Evolutionary conservation across 352 stramenopile species (phyloP), one percentile per base, ranked within the genome.

Genomic region (Peronospora destructor): DNA sequence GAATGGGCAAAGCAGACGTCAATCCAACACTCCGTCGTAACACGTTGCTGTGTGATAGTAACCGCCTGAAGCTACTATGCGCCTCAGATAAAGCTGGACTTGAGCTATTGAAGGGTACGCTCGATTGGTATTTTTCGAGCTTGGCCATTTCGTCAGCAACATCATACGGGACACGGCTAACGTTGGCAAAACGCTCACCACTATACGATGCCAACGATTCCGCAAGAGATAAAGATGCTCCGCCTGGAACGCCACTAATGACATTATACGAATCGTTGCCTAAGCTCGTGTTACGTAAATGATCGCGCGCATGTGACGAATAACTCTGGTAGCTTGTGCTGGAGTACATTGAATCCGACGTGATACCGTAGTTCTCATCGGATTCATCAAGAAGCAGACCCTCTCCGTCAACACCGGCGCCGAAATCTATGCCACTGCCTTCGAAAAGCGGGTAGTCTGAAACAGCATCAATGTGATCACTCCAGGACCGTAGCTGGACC

Each of bases 361-460:
- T 61, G 41, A 67, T 10, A 34, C 66, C 76, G 35, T 86, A 70
- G 21, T 76, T 64, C 6, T 71, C 61, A 14, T 80, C 61, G 7
- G 70, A 73, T 40, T 77, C 68, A 26, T 74, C 60, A 8, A 67
- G 45, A 26, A 72, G 36, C 12, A 73, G 33, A 11, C 56, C 50
- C 13, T 66, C 66, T n/a, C 64, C 67, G 6, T 56, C 37, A 14
- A 37, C 50, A 35, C 34, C 63, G n/a, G 79, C 69, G 26, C 73
- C 73, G 47, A 79, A 84, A 29, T 65, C 58, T 5, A 53, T 34
- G 3, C 40, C 54, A 37, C 32, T 68, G 1, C 81, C 75, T 49
- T 87, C 76, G 41, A 85, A 91, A 9, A 88, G 60, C 16, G 76
- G 76, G 16, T 91, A 91, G 28, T 91, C 79, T 6, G 76, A 87